Base-by-base conservation (phyloP, 2,329 filamentous ascomycete species). In the Ciborinia camelliae region DNA sequence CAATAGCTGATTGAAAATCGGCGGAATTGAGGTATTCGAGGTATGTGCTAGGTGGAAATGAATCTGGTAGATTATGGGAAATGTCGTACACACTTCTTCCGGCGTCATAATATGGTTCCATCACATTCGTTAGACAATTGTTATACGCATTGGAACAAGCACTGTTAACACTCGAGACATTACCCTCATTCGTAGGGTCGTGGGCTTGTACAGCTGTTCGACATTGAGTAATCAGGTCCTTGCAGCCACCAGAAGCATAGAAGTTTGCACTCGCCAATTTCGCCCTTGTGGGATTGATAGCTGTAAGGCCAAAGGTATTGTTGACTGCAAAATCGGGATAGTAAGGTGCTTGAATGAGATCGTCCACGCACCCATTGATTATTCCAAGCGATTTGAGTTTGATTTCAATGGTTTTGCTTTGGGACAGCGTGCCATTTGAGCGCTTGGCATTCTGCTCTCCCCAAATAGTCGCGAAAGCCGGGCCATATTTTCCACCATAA, bases 401-500 rank as follows among this genome's bases (percentile, higher is more conserved):
- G 57, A 90, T 84, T 37, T 85, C 81, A 14, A 88, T 76, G 2
- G 84, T 86, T 43, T 76, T 79, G 66, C 82, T 82, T 23, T 73
- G 75, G 10, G 81, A 74, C 1, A 84, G 65, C 1, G 79, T 75
- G 3, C 85, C 83, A 63, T 80, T 82, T n/a, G 75, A 72, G 18
- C 83, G 81, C 61, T 79, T 79, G 23, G 78, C 73, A 69, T 91
- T 92, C 75, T 91, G 87, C 64, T 83, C 74, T 70, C 88, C 81
- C 77, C 82, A 84, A 28, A 80, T 75, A 26, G 79, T 78, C 14
- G 86, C 85, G 70, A 90, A 89, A 1, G 83, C 78, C 2, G 87
- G 87, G 0, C 86, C 89, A 70, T 90, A 92, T 64, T 86, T 84
- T 15, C 90, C 90, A 41, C 87, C 85, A 73, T 90, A 89, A 75